Evolutionary conservation across 169 alveolate species (phyloP), one percentile per base, ranked within the genome.

Genomic region (Babesia microti): DNA sequence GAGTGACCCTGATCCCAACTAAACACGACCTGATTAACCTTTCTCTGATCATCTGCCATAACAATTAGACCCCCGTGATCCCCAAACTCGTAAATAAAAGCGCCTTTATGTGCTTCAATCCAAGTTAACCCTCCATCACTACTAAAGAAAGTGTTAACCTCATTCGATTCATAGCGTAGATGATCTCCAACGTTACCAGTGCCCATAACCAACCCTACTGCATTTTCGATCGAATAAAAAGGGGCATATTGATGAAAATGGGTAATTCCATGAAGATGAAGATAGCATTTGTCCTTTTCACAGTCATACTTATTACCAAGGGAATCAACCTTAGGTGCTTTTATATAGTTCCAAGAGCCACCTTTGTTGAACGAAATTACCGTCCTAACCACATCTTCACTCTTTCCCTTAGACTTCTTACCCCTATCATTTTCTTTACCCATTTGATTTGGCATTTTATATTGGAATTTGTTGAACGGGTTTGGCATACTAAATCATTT

Each of bases 11-110:
- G 97, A 54, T 92, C 88, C 93, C 94, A 88, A 44, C 91, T 72
- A 71, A 88, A 89, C 26, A 82, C 89, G 22, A 89, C 91, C 80
- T 87, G 86, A 12, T 75, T 61, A 11, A 90, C 80, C 41, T 73
- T 72, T 33, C 71, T 71, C 35, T 74, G 79, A 65, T 92, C 94
- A 34, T 87, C 88, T 0, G 98, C 97, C 97, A 93, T 91, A 27
- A 95, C 96, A 7, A 95, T 75, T 17, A 95, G 72, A 2, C 97
- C 98, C n/a, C 99, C 99, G 71, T 92, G 97, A 56, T 95, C 98
- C 3, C 98, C 98, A 17, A 89, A 84, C 72, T 95, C 99, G 72
- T 92, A 94, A 44, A 93, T 92, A 71, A 81, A 88, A 18, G 97
- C 93, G 11, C 98, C 98, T 72, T 92, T 92, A 68, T 81, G 96